phyloP scores from a whole-genome alignment of 2,329 filamentous ascomycete species.

The Didymella pomorum region DNA sequence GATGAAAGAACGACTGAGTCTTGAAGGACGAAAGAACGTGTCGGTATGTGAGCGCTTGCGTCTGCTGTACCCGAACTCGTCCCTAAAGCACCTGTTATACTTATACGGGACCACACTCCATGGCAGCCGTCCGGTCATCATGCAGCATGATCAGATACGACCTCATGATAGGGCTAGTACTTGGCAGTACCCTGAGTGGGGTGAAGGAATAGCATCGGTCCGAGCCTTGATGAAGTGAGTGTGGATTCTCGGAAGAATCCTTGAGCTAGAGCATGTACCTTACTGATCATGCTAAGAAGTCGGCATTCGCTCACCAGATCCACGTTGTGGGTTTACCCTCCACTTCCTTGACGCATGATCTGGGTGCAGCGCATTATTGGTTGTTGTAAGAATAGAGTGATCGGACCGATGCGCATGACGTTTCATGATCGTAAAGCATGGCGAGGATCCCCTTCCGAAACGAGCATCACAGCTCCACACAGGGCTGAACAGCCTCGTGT shows the following conservation, averaged over 20 bases:
- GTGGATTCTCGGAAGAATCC: background rate
- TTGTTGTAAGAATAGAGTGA: background rate
- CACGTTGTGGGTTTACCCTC: conserved; percentile 4
- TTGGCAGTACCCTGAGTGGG: conserved; percentile 22
- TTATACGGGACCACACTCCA: conserved; percentile 8
- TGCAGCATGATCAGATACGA: background rate
- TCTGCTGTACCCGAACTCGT: background rate
- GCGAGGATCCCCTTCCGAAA: background rate
- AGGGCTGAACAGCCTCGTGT: conserved; percentile 8
- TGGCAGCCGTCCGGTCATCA: background rate
- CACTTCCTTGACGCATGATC: conserved; percentile 4
- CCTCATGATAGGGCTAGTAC: background rate
- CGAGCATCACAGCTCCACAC: background rate
- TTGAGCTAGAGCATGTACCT: background rate
- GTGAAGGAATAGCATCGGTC: conserved; percentile 14
- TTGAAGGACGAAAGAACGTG: conserved; percentile 5
- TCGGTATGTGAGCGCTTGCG: background rate
- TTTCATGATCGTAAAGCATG: conserved; percentile 5
- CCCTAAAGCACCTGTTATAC: conserved; percentile 6
- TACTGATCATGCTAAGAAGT: background rate
- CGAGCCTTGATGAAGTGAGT: conserved; percentile 2
- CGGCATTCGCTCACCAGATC: background rate
- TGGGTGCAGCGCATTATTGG: conserved; percentile 6
- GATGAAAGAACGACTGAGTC: conserved; percentile 1
- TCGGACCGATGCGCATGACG: conserved; percentile 16